These are phyloP conservation scores for Ceratocystis smalleyi DNA, from an alignment of 2,329 filamentous ascomycete species.

Conservation along the genomic window DNA sequence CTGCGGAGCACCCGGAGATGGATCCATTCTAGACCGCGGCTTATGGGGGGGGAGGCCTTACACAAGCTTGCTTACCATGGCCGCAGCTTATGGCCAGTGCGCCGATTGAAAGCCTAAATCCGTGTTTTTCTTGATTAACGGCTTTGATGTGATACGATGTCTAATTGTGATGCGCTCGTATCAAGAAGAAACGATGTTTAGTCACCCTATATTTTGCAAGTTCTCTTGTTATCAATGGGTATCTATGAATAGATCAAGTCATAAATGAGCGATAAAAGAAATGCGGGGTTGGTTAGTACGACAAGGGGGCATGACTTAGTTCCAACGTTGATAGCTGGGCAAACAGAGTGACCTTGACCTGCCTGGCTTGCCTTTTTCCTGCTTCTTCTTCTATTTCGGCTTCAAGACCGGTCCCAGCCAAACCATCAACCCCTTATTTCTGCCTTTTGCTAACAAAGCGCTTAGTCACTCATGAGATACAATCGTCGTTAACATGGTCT, in stretches of 20 bases:
- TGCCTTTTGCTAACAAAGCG: no score
- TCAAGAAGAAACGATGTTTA: not conserved
- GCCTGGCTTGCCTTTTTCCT: no score
- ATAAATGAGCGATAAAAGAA: conserved; percentile 5
- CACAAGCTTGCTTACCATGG: not conserved
- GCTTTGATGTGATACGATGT: not conserved
- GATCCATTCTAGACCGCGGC: conserved; percentile 1
- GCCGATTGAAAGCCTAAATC: not conserved
- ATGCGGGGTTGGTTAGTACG: not conserved
- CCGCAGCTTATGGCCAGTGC: not conserved
- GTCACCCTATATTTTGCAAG: not conserved
- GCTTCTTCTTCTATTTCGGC: no score
- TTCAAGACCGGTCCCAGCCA: no score
- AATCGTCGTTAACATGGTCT: no score
- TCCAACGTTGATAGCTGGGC: no score
- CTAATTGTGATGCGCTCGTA: not conserved
- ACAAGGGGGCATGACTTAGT: not conserved
- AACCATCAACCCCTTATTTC: no score
- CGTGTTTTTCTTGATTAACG: not conserved
- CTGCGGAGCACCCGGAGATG: conserved; percentile 9
- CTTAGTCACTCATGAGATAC: no score
- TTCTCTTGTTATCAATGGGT: not conserved
- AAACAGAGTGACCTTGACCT: no score
- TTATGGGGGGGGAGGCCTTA: not conserved
- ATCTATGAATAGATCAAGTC: not conserved